These are phyloP conservation scores for Penicillium brasilianum DNA, from an alignment of 2,329 filamentous ascomycete genomes.

Conservation along the genomic window DNA sequence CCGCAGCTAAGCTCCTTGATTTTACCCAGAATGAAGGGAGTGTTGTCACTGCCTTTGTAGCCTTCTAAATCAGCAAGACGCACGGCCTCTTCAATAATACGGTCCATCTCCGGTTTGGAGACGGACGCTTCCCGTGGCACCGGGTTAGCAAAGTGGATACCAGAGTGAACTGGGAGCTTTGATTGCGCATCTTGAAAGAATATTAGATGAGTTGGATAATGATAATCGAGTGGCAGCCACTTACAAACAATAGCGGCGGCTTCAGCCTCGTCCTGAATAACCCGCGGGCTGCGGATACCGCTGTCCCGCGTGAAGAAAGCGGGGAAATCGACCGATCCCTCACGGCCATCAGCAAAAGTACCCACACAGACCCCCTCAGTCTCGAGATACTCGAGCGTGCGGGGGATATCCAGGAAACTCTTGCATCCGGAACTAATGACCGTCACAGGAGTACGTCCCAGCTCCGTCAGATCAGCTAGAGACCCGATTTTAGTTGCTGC, in stretches of 20 bases:
- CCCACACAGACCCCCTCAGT: conserved; percentile 76
- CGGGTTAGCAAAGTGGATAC: conserved; percentile 87
- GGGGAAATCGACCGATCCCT: conserved; percentile 78
- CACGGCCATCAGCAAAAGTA: conserved; percentile 84
- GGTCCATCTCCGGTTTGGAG: conserved; percentile 71
- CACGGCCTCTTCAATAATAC: conserved; percentile 70
- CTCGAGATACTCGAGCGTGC: conserved; percentile 81
- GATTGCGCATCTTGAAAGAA: conserved; percentile 68
- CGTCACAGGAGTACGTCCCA: conserved; percentile 85
- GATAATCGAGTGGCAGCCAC: conserved; percentile 33
- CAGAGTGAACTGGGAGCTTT: conserved; percentile 72
- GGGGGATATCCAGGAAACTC: conserved; percentile 89
- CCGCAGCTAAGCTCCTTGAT: conserved; percentile 79
- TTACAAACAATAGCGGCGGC: conserved; percentile 84
- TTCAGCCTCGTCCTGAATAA: conserved; percentile 75
- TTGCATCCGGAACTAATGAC: conserved; percentile 93
- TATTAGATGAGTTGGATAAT: conserved; percentile 6
- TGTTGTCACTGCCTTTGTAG: conserved; percentile 75
- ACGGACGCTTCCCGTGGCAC: conserved; percentile 75
- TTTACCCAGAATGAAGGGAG: conserved; percentile 78
- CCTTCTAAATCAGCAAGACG: conserved; percentile 68
- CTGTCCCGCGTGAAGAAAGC: conserved; percentile 93
- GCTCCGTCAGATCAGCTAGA: conserved; percentile 84
- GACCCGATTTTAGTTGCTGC: conserved; percentile 6
- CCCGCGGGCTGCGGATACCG: conserved; percentile 76